Percentiles rank a stretch among this genome's conserved stretches.
Evolutionary conservation across 345 rosid genomes (phyloP).

Genomic region (Angophora floribunda): DNA sequence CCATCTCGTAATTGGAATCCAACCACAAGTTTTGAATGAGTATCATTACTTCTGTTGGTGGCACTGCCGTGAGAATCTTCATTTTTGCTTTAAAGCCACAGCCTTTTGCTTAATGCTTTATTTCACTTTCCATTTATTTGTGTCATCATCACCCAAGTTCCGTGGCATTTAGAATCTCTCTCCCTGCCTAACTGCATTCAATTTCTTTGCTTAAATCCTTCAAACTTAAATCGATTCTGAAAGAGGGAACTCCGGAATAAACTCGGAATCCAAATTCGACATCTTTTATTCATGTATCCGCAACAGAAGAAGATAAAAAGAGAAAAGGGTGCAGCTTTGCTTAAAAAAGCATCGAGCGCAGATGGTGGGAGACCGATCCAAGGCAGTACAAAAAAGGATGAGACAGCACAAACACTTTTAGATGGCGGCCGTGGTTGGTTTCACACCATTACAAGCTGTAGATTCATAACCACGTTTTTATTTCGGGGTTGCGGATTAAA

Average conservation of each 20-base stretch:
- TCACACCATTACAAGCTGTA: background rate
- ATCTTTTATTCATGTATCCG: background rate
- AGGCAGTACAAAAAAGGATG: background rate
- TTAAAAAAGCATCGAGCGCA: background rate
- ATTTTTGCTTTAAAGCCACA: background rate
- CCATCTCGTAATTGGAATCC: background rate
- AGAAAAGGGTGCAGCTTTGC: background rate
- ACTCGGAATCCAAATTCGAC: background rate
- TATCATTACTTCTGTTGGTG: background rate
- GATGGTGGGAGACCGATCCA: background rate
- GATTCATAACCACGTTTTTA: background rate
- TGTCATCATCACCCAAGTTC: background rate
- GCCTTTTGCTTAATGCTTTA: background rate
- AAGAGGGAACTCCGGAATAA: background rate
- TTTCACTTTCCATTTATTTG: background rate
- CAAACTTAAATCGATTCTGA: background rate
- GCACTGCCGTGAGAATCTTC: background rate
- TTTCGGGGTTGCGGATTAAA: background rate
- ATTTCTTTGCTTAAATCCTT: background rate
- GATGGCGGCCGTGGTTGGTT: background rate
- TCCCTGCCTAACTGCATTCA: background rate
- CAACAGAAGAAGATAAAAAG: background rate
- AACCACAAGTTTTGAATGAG: background rate
- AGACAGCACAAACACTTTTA: background rate
- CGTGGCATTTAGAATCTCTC: background rate